Evolutionary conservation across 495 filamentous ascomycete genomes (phyloP), one percentile per base, ranked within the genome.

Genomic region (Aspergillus incahuasiensis): DNA sequence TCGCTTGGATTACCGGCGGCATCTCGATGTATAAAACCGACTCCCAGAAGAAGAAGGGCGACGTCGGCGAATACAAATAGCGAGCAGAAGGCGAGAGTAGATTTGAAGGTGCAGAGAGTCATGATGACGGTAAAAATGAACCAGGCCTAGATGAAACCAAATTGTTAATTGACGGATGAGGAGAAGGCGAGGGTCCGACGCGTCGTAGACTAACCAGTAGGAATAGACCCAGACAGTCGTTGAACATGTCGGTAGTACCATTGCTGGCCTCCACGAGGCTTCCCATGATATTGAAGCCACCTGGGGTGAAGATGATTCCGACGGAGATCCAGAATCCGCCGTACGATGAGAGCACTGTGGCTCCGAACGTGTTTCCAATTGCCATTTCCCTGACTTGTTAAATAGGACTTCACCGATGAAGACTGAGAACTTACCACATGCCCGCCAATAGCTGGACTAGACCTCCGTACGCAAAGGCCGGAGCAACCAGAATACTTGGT

Each of bases 311-410:
- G 61, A 90, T 81, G 70, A 96, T 88, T 55, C 79, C 90, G 62
- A 86, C 85, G 19, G 89, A 83, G 63, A 97, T 85, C 92, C 92
- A 97, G 80, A 97, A 97, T 44, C 90, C 92, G 42, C 92, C 92
- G 68, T 91, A 97, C 0, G 92, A 96, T 5, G 90, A 90, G 43
- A 97, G 82, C 5, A 90, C 91, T n/a, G 91, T 96, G 19, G 91
- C 91, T 79, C 90, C 92, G 58, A 97, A 97, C 16, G 92, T 92
- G 78, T 92, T 95, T 47, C 90, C 92, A 11, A 90, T 80, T 22
- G 90, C 92, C 89, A 95, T 95, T 77, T 95, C 92, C 92, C 90
- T 95, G 54, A 6, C n/a, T 52, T 34, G 51, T 54, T 45, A 54
- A 12, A 34, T 21, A 20, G 21, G n/a, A 3, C 13, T 5, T 11